Evolutionary conservation across 768 basidiomycete species (phyloP), one percentile per base, ranked within the genome.

Genomic region (Tricholoma matsutake): DNA sequence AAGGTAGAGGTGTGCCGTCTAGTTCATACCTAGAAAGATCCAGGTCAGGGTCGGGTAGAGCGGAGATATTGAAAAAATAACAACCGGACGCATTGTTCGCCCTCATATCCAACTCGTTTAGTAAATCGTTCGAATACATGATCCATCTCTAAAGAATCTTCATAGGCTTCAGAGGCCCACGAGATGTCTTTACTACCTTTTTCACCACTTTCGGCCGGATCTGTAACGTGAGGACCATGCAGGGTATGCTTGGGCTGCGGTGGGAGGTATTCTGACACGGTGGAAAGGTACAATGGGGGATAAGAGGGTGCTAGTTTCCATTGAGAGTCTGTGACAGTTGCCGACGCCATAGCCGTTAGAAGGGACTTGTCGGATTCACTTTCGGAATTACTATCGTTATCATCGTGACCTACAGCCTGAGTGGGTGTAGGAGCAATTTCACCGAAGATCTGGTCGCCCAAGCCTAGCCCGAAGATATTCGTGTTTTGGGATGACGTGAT

Each of bases 11-110:
- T 0, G 77, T 83, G 22, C 94, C 92, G 32, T 83, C 82, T n/a
- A 95, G 79, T 51, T 97, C 94, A 69, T 98, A 98, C 56, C 94
- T 95, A 67, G 56, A 58, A 45, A 52, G 53, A 49, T 55, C 41
- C 29, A 47, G 60, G 29, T 63, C 52, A n/a, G 22, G 35, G 41
- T 35, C n/a, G 4, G 20, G 10, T 45, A 56, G 32, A n/a, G n/a
- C n/a, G n/a, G 28, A 4, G 16, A 51, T 58, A 49, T 31, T 55
- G n/a, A 37, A 25, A 62, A 43, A 22, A 78, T 85, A 55, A 25
- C 22, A 60, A 95, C 94, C 96, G 82, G 53, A 98, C 76, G 65
- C 95, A 96, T 71, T 98, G 96, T 65, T 89, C 83, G 25, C 88
- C 87, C 68, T 89, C 86, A 63, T 83, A 79, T 41, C 75, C 79